phyloP scores from a whole-genome alignment of 2,329 filamentous ascomycete species.

The Paraphoma chrysanthemicola region DNA sequence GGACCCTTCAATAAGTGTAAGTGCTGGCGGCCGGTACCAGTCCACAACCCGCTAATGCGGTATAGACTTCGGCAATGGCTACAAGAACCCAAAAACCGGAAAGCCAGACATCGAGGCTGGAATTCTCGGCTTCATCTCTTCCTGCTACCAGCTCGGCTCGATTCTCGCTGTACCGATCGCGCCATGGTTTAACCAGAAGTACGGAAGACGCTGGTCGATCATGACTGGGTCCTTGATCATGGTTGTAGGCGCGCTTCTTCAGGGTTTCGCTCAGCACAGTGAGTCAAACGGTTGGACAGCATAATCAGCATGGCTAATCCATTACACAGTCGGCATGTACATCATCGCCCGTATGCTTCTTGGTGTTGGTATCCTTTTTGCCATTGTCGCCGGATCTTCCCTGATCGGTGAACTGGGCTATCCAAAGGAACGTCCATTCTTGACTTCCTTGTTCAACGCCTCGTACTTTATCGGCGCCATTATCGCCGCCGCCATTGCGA shows the following conservation, averaged over 20 bases:
- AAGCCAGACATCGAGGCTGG: conserved; percentile 30
- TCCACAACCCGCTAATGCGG: conserved; percentile 11
- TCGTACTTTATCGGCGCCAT: conserved; percentile 64
- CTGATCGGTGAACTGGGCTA: conserved; percentile 67
- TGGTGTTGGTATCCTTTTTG: conserved; percentile 68
- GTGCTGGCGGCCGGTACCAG: not conserved
- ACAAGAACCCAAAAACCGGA: conserved; percentile 16
- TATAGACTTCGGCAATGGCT: conserved; percentile 40
- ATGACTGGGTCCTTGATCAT: conserved; percentile 66
- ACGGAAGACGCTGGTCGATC: conserved; percentile 63
- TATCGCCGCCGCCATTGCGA: conserved; percentile 56
- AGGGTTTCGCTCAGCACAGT: conserved; percentile 55
- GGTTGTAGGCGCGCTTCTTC: conserved; percentile 66
- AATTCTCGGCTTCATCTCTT: conserved; percentile 43
- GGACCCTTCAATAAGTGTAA: conserved; percentile 43
- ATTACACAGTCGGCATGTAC: conserved; percentile 59
- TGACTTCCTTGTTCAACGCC: conserved; percentile 68
- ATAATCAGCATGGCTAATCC: conserved; percentile 8
- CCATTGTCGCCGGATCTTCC: conserved; percentile 64
- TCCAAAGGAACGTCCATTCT: conserved; percentile 65
- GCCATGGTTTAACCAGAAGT: conserved; percentile 43
- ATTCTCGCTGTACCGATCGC: conserved; percentile 43
- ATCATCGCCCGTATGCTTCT: conserved; percentile 66
- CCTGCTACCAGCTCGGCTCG: conserved; percentile 46
- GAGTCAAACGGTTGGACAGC: conserved; percentile 2